Evolutionary conservation across 768 basidiomycete species (phyloP).

Genomic region (Mycena floridula): DNA sequence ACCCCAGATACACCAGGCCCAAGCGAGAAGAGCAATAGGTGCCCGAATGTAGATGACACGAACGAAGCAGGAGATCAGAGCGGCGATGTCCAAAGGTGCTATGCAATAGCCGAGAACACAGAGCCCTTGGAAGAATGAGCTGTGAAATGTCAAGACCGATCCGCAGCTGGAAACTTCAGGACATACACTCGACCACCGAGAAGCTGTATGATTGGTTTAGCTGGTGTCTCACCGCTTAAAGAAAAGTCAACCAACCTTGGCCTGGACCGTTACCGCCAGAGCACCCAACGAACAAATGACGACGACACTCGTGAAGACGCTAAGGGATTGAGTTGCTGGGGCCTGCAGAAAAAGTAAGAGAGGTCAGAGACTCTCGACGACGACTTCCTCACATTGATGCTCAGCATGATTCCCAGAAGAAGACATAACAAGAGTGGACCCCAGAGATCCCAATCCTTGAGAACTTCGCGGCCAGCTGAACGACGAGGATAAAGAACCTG

Average conservation of each 20-base stretch:
- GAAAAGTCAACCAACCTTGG: constrained; percentile 59
- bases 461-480: constrained; percentile 69
- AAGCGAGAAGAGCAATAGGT: constrained; percentile 79
- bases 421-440: constrained; percentile 86
- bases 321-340: constrained; percentile 73
- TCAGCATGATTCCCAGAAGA: constrained; percentile 76
- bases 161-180: not conserved
- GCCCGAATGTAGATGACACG: constrained; percentile 80
- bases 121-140: constrained; percentile 93
- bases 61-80: constrained; percentile 81
- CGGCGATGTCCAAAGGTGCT: constrained; percentile 88
- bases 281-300: constrained; percentile 90
- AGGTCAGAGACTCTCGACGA: not conserved
- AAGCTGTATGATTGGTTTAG: constrained; percentile 36
- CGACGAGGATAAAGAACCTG: constrained; percentile 90
- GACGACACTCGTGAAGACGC: constrained; percentile 91
- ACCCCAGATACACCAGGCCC: constrained; percentile 99
- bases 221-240: constrained; percentile 3
- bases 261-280: constrained; percentile 89
- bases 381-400: constrained; percentile 59
- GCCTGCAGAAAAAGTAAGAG: constrained; percentile 45
- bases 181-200: constrained; percentile 79
- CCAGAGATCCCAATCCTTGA: constrained; percentile 98
- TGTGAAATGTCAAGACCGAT: constrained; percentile 19
- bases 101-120: constrained; percentile 95